Conservation (phyloP, 2,329 filamentous ascomycete species). For the Fusarium brachygibbosum region DNA sequence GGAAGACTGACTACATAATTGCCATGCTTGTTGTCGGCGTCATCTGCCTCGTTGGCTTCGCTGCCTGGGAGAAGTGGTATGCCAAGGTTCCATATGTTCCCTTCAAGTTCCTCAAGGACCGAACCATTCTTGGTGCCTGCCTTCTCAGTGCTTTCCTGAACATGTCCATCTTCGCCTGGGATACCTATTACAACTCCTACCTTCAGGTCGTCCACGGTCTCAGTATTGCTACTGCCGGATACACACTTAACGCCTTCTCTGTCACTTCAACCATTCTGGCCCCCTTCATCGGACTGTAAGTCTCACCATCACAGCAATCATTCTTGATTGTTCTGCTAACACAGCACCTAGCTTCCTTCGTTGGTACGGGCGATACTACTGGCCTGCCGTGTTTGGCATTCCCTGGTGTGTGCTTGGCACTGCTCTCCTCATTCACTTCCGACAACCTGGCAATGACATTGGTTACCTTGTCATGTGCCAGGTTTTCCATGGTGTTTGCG, state of each 20-base stretch:
- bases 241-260: conserved; percentile 62
- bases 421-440: conserved; percentile 56
- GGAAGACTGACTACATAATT: conserved; percentile 65
- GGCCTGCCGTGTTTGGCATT: conserved; percentile 62
- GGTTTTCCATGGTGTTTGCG: conserved; percentile 64
- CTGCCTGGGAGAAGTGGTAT: conserved; percentile 68
- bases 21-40: conserved; percentile 69
- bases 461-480: conserved; percentile 65
- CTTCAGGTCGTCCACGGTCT: conserved; percentile 65
- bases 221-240: conserved; percentile 61
- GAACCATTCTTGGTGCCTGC: conserved; percentile 64
- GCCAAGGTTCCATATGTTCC: conserved; percentile 61
- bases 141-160: conserved; percentile 56
- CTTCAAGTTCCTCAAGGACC: conserved; percentile 62
- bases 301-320: background rate
- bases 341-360: conserved; percentile 57
- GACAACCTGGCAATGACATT: conserved; percentile 55
- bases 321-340: conserved; percentile 2
- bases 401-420: conserved; percentile 68
- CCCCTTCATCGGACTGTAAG: conserved; percentile 59
- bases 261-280: conserved; percentile 63
- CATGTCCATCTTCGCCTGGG: conserved; percentile 57
- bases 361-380: conserved; percentile 65
- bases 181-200: conserved; percentile 64
- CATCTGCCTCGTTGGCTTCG: conserved; percentile 63